Percentiles rank a stretch among this genome's conserved stretches.
Conservation (phyloP, 352 stramenopile species). For the Phytophthora sp. region DNA sequence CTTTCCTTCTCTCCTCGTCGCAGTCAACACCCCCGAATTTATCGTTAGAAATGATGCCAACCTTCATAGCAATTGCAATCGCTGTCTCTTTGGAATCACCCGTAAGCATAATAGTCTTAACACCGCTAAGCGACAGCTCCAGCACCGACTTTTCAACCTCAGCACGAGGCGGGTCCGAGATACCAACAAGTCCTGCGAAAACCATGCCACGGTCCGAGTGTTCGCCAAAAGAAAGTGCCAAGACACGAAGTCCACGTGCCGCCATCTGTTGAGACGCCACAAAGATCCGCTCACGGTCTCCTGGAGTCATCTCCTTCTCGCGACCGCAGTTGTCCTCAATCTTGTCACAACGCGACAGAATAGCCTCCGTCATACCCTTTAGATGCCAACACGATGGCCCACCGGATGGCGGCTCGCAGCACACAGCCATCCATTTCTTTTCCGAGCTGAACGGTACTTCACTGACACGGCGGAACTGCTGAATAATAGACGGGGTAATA, state of each 20-base stretch:
- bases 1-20: conserved; percentile 39
- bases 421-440: conserved; percentile 97
- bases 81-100: conserved; percentile 96
- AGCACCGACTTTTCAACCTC: conserved; percentile 72
- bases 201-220: conserved; percentile 85
- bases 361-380: conserved; percentile 87
- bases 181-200: conserved; percentile 94
- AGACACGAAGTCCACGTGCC: conserved; percentile 79
- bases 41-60: conserved; percentile 90
- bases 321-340: conserved; percentile 79
- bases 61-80: conserved; percentile 93
- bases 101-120: conserved; percentile 93
- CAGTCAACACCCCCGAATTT: conserved; percentile 36
- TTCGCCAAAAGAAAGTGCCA: conserved; percentile 91
- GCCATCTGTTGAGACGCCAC: conserved; percentile 73
- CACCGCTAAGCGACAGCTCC: conserved; percentile 59
- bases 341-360: conserved; percentile 74
- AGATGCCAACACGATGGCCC: conserved; percentile 69
- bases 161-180: conserved; percentile 84
- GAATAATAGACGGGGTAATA: conserved; percentile 45
- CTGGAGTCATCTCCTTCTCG: conserved; percentile 63
- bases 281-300: conserved; percentile 72
- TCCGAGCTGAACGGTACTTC: conserved; percentile 97
- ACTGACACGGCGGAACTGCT: conserved; percentile 75
- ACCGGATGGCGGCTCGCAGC: conserved; percentile 55